Percentiles rank a stretch among this genome's conserved stretches.
Conservation (phyloP, 2,329 filamentous ascomycete genomes). For the Microsporum canis region DNA sequence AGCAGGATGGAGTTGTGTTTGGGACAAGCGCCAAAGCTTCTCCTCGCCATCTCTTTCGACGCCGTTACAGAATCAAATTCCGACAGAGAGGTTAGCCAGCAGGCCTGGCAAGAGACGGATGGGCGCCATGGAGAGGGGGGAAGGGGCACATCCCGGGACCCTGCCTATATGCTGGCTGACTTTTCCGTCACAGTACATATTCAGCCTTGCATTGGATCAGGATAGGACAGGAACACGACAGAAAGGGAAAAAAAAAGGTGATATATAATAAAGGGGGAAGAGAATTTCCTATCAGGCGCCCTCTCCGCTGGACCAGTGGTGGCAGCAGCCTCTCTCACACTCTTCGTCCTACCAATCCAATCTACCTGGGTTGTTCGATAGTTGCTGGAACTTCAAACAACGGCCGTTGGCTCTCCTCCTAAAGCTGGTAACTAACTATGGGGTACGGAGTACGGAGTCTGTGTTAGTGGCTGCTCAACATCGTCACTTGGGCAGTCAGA, state of each 20-base stretch:
- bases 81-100: background rate
- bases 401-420: background rate
- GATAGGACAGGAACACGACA: background rate
- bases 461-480: background rate
- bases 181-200: background rate
- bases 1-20: background rate
- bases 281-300: background rate
- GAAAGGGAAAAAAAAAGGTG: background rate
- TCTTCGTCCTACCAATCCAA: constrained; percentile 1
- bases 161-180: background rate
- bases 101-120: background rate
- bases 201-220: background rate
- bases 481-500: constrained; percentile 1
- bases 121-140: background rate
- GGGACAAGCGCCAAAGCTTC: constrained; percentile 1
- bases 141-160: background rate
- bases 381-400: background rate
- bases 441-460: background rate
- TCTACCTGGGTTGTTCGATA: constrained; percentile 2
- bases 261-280: background rate
- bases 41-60: background rate
- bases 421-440: background rate
- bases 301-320: background rate
- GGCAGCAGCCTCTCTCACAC: constrained; percentile 2
- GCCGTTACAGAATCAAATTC: background rate